These are phyloP conservation scores for Macrocystidia cucumis DNA, from an alignment of 1,284 basidiomycete genomes.

Conservation along the genomic window DNA sequence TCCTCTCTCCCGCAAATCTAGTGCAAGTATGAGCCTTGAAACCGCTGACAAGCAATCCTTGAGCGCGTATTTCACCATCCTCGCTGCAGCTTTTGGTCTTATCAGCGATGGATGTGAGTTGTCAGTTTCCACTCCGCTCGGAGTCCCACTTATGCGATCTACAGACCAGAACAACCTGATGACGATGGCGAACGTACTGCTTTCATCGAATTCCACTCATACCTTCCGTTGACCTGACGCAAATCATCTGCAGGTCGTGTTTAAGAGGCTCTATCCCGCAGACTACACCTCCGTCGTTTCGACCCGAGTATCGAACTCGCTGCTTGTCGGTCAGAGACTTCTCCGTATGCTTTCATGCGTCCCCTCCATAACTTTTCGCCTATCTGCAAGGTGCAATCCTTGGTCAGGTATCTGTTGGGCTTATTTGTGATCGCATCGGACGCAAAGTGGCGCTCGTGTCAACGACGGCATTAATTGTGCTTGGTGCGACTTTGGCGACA, in stretches of 20 bases:
- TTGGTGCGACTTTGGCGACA: constrained; percentile 67
- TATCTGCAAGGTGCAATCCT: constrained; percentile 45
- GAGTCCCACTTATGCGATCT: constrained; percentile 4
- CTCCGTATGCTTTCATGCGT: constrained; percentile 7
- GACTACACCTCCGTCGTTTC: constrained; percentile 54
- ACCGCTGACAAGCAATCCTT: constrained; percentile 37
- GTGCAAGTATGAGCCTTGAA: too few species aligned
- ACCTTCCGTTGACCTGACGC: constrained; percentile 4
- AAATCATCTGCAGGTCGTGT: constrained; percentile 37
- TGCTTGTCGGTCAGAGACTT: constrained; percentile 52
- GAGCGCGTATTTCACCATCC: constrained; percentile 55
- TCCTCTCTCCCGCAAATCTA: too few species aligned
- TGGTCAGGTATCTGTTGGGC: constrained; percentile 61
- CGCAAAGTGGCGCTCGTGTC: constrained; percentile 65
- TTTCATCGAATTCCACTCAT: constrained; percentile 11
- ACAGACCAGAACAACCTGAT: constrained; percentile 65
- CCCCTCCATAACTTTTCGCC: constrained; percentile 10
- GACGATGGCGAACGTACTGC: constrained; percentile 53
- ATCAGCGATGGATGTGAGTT: constrained; percentile 63
- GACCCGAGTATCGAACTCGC: constrained; percentile 67
- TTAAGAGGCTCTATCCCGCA: constrained; percentile 52
- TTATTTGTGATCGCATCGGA: constrained; percentile 67
- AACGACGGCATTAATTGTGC: constrained; percentile 64
- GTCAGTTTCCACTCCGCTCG: not conserved
- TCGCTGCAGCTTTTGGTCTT: constrained; percentile 57